Base-by-base conservation (phyloP, 176 grass and related monocot genomes). In the Tillandsia leiboldiana region DNA sequence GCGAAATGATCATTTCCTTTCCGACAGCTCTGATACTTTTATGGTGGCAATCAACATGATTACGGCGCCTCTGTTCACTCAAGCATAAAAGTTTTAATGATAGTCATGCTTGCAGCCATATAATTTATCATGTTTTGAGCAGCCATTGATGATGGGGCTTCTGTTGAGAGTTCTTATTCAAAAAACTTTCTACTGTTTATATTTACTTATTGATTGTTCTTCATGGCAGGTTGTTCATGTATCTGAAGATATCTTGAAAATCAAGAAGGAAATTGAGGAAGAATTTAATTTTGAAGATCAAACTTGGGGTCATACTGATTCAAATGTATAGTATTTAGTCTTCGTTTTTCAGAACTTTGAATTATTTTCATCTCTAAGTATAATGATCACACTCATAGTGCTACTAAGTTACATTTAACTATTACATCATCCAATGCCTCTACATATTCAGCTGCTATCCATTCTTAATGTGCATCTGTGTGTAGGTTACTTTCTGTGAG, bases 261-360 rank as follows among this genome's bases (percentile, higher is more conserved):
- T 99, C 50, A 90, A 93, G 75, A 82, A 88, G 74, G 90, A 93
- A 70, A 86, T 99, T 83, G 94, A 90, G 51, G 53, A n/a, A 63
- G 94, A 99, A 76, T 70, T 99, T 76, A 66, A 86, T 51, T 84
- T 84, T 71, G 93, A 93, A 50, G 94, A 99, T 65, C 89, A 87
- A 78, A 90, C 48, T 56, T 99, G 94, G 94, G 70, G 72, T 68
- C 94, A 70, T 50, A 77, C 3, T 65, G 90, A 99, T 63, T 66
- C 87, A 78, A 83, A 83, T 83, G 90, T 93, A 72, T 83, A 83
- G 28, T 73, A 17, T 53, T 67, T 26, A 3, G 48, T 51, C 8
- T 77, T 72, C 7, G 3, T 12, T 42, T 17, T 72, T 68, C 61
- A 11, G 14, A 23, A 24, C 28, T 48, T 48, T 4, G 59, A 67